phyloP scores from a whole-genome alignment of 2,329 filamentous ascomycete species.

The Chrysosporium keratinophilum region DNA sequence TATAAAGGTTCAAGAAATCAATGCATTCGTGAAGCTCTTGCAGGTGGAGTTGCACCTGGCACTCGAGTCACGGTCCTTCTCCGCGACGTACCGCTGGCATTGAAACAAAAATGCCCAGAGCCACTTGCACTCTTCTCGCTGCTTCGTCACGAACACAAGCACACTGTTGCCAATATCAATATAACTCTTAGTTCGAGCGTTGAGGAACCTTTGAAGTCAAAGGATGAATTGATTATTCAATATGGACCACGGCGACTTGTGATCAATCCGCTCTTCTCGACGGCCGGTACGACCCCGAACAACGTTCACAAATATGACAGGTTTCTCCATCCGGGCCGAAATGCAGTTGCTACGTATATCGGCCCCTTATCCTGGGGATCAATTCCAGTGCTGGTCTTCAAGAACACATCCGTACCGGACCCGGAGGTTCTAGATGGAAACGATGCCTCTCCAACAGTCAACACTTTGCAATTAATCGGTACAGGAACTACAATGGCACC shows the following conservation, averaged over 20 bases:
- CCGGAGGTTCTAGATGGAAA: conserved; percentile 35
- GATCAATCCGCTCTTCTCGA: conserved; percentile 83
- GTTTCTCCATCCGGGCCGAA: conserved; percentile 81
- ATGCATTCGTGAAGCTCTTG: conserved; percentile 67
- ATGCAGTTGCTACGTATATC: conserved; percentile 78
- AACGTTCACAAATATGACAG: conserved; percentile 96
- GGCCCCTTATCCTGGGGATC: conserved; percentile 88
- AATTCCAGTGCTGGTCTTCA: conserved; percentile 83
- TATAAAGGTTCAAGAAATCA: conserved; percentile 75
- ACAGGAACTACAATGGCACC: conserved; percentile 81
- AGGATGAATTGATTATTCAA: conserved; percentile 84
- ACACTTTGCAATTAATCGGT: conserved; percentile 59
- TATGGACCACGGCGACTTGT: conserved; percentile 78
- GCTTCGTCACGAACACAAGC: conserved; percentile 89
- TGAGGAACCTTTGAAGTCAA: conserved; percentile 68
- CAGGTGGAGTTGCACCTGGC: conserved; percentile 77
- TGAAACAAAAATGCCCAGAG: conserved; percentile 43
- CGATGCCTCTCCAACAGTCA: conserved; percentile 35
- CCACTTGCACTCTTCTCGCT: conserved; percentile 75
- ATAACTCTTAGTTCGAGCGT: conserved; percentile 74
- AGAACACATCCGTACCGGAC: conserved; percentile 34
- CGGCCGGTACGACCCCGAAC: conserved; percentile 81
- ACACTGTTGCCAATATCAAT: conserved; percentile 78
- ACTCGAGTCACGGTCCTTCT: conserved; percentile 75
- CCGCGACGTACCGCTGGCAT: conserved; percentile 45